Base-by-base conservation (phyloP, 495 filamentous ascomycete genomes). In the Penicillium bialowiezense region DNA sequence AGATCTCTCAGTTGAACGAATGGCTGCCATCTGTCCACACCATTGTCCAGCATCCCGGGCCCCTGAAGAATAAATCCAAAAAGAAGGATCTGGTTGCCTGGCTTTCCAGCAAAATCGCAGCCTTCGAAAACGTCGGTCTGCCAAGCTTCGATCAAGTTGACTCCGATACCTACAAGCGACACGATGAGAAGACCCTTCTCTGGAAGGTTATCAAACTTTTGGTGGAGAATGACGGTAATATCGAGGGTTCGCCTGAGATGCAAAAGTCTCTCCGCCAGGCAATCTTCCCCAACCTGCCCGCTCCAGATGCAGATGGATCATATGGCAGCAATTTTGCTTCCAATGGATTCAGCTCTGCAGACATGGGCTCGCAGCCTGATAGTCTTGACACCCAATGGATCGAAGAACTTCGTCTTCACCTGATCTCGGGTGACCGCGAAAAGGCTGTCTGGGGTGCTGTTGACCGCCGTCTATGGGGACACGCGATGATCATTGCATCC, bases 401-500 rank as follows among this genome's bases (percentile, higher is more conserved):
- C 8, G 82, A 88, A 46, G 74, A 77, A 26, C 76, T 99, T 39
- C 83, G 88, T 8, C 82, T 74, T 20, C 70, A 82, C 52, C 78
- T 99, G 18, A 70, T 96, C 5, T 67, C 75, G 29, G 93, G 95
- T 10, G 87, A 99, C 24, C 79, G 88, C 9, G 91, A 96, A 58
- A 90, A 91, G 58, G 95, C 95, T 2, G 85, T 95, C 9, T 97
- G 93, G 93, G 74, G 82, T 48, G 95, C 95, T 6, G 91, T 88
- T n/a, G 95, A 99, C 60, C 86, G 87, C 62, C 83, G 90, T 31
- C 72, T 97, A 3, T 99, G 95, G 95, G 92, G 88, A 9, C 95
- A 99, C 69, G 95, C 95, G 7, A 85, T 99, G 76, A 79, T 97
- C 31, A 82, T 99, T 35, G 83, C 95, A 14, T 90, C 88, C 28